Percentiles rank a stretch among this genome's conserved stretches.
These are phyloP conservation scores for Cystobasidium slooffiae DNA, from an alignment of 1,284 basidiomycete species.

Conservation along the genomic window DNA sequence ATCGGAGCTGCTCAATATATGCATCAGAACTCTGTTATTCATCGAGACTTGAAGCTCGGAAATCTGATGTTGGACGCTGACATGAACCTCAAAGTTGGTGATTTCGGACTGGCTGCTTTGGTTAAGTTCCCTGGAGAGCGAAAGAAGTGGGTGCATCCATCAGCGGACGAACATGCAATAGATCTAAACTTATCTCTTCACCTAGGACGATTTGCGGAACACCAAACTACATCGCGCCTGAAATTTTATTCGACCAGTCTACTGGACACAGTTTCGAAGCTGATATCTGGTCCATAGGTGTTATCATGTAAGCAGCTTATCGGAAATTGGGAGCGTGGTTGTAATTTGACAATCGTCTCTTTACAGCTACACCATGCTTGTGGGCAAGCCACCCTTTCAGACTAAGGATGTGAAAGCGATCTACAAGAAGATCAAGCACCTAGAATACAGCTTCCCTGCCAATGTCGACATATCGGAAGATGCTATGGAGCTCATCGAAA, in stretches of 20 bases:
- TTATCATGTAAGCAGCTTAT: slow-evolving; percentile 68
- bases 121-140: slow-evolving; percentile 95
- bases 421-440: slow-evolving; percentile 91
- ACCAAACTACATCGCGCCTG: slow-evolving; percentile 98
- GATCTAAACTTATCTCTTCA: neutral
- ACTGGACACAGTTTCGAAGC: slow-evolving; percentile 98
- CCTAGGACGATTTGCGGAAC: slow-evolving; percentile 90
- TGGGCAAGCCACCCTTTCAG: slow-evolving; percentile 95
- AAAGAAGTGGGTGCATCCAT: slow-evolving; percentile 70
- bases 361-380: slow-evolving; percentile 77
- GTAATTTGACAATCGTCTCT: neutral
- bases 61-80: slow-evolving; percentile 89
- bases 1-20: slow-evolving; percentile 96
- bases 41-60: slow-evolving; percentile 92
- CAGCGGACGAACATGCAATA: neutral
- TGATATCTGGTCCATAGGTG: slow-evolving; percentile 96
- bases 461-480: slow-evolving; percentile 74
- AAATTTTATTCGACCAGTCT: slow-evolving; percentile 92
- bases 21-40: slow-evolving; percentile 89
- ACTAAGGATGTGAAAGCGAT: slow-evolving; percentile 96
- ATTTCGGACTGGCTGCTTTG: slow-evolving; percentile 94
- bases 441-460: slow-evolving; percentile 88
- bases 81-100: slow-evolving; percentile 96
- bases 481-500: slow-evolving; percentile 77
- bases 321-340: no score